Evolutionary conservation across 163 green algal species (phyloP).

Genomic region (Trebouxiophyceae sp.): DNA sequence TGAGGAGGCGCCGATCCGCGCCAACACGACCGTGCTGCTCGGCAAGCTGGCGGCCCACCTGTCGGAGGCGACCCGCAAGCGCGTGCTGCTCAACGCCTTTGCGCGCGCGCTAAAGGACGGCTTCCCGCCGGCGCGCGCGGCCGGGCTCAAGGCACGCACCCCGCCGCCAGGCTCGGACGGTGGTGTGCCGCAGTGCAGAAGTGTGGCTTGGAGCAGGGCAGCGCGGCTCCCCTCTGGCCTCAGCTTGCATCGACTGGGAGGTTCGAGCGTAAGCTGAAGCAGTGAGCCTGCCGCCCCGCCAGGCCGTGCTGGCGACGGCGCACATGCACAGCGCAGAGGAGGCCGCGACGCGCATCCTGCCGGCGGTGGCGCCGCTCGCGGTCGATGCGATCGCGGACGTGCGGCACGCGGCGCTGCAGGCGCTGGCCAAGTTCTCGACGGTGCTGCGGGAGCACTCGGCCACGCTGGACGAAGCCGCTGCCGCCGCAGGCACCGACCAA

Average conservation of each 20-base stretch:
- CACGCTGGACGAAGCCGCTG: slow-evolving; percentile 25
- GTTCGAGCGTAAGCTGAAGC: too few relatives aligned
- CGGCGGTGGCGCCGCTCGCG: slow-evolving; percentile 66
- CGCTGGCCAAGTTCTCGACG: slow-evolving; percentile 51
- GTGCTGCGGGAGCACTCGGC: slow-evolving; percentile 42
- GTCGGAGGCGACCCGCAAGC: slow-evolving; percentile 54
- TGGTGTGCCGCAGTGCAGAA: too few relatives aligned
- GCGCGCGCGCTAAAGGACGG: slow-evolving; percentile 80
- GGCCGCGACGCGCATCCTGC: slow-evolving; percentile 74
- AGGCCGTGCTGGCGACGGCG: slow-evolving; percentile 76
- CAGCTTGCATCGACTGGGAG: background rate
- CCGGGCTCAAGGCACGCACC: slow-evolving; percentile 63
- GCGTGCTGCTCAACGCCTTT: slow-evolving; percentile 95
- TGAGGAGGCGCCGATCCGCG: slow-evolving; percentile 89
- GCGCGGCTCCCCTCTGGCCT: background rate
- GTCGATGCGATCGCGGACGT: slow-evolving; percentile 79
- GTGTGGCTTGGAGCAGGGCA: background rate
- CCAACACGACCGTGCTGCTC: slow-evolving; percentile 97
- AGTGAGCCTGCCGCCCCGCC: too few relatives aligned
- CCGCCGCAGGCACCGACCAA: slow-evolving; percentile 8
- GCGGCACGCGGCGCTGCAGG: slow-evolving; percentile 44
- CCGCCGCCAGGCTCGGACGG: too few relatives aligned
- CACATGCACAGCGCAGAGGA: slow-evolving; percentile 75
- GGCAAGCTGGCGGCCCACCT: slow-evolving; percentile 87
- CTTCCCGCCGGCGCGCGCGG: slow-evolving; percentile 78